phyloP scores from a whole-genome alignment of 345 rosid genomes.

The Bruguiera parviflora region DNA sequence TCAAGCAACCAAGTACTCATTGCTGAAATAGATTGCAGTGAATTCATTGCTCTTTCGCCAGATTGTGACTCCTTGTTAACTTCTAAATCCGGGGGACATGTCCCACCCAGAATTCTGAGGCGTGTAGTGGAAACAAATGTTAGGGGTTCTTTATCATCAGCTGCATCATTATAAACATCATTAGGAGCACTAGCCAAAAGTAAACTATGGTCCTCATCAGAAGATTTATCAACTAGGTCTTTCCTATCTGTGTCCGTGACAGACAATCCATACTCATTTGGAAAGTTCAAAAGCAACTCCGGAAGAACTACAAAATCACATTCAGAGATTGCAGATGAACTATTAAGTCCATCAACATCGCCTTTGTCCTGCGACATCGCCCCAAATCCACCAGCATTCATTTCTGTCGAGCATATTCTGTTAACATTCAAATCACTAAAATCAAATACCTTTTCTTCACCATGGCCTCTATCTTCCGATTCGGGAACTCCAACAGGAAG shows the following conservation, averaged over 20 bases:
- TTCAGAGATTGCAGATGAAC: slow-evolving; percentile 23
- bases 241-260: background rate
- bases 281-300: slow-evolving; percentile 36
- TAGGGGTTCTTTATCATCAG: background rate
- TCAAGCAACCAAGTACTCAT: slow-evolving; percentile 1
- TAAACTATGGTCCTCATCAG: background rate
- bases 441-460: slow-evolving; percentile 11
- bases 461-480: slow-evolving; percentile 21
- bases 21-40: background rate
- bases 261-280: slow-evolving; percentile 8
- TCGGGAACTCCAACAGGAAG: background rate
- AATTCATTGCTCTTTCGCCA: background rate
- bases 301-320: slow-evolving; percentile 39
- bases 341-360: slow-evolving; percentile 16
- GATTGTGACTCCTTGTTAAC: background rate
- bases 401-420: background rate
- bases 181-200: background rate
- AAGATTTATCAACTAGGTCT: background rate
- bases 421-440: background rate
- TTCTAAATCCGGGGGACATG: background rate
- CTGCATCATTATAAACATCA: background rate
- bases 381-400: background rate
- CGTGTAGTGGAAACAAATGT: background rate
- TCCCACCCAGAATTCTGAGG: background rate
- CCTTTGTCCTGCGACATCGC: slow-evolving; percentile 11